A percentile compares a stretch with the other conserved stretches of the same genome.
These are phyloP conservation scores for Liriodendron chinense DNA, from an alignment of 164 flowering plant genomes.

Conservation along the genomic window DNA sequence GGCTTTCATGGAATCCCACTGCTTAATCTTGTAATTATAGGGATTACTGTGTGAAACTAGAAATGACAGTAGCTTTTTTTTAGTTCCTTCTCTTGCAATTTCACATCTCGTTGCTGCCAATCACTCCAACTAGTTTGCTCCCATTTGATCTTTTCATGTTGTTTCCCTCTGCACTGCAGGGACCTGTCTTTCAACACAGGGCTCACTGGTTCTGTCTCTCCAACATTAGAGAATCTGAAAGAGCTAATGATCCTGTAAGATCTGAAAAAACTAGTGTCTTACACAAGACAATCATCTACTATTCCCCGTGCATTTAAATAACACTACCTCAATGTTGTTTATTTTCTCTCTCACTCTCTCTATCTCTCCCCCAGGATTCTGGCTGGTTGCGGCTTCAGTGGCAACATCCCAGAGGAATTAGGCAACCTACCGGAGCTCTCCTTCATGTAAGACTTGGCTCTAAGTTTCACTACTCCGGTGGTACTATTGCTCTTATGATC, in stretches of 20 bases:
- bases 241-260: constrained; percentile 72
- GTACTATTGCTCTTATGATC: not conserved
- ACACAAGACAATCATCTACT: not conserved
- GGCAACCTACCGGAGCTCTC: constrained; percentile 62
- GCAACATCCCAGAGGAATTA: constrained; percentile 63
- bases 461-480: not conserved
- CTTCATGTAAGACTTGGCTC: constrained; percentile 58
- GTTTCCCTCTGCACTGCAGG: constrained; percentile 35
- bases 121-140: not conserved
- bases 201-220: constrained; percentile 64
- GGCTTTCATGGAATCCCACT: not conserved
- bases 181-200: constrained; percentile 76
- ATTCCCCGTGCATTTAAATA: not conserved
- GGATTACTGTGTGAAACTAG: not conserved
- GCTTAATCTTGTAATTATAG: not conserved
- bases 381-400: constrained; percentile 76
- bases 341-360: not conserved
- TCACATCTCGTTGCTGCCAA: not conserved
- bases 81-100: not conserved
- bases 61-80: not conserved
- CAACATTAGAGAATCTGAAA: constrained; percentile 58
- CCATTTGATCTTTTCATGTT: not conserved
- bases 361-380: constrained; percentile 49
- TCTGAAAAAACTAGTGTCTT: constrained; percentile 46
- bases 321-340: not conserved